Conservation (phyloP, 257 asterid genomes). For the Anisodus tanguticus region DNA sequence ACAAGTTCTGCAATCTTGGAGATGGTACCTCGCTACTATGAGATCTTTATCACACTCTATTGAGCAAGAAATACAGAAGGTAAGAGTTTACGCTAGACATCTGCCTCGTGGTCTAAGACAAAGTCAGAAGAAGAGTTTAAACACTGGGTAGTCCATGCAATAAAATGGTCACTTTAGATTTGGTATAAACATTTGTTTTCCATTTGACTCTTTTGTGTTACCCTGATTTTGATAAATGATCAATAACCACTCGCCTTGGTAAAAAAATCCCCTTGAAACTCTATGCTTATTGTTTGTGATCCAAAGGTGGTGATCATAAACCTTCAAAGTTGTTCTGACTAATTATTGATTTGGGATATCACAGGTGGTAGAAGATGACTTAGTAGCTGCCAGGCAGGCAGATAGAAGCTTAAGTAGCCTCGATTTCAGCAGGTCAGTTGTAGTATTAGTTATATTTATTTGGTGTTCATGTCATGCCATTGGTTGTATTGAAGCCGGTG, state of each 20-base stretch:
- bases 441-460: not conserved
- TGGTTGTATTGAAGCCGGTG: slow-evolving; percentile 22
- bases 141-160: not conserved
- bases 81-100: slow-evolving; percentile 26
- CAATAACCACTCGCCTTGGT: not conserved
- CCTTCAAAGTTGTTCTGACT: not conserved
- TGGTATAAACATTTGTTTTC: not conserved
- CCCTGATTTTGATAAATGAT: not conserved
- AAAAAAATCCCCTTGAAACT: not conserved
- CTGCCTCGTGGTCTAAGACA: not conserved
- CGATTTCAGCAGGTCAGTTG: slow-evolving; percentile 80
- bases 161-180: not conserved
- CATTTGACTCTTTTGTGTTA: not conserved
- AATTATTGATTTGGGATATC: slow-evolving; percentile 4
- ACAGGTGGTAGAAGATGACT: slow-evolving; percentile 82
- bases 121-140: not conserved
- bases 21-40: slow-evolving; percentile 91
- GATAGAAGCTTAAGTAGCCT: slow-evolving; percentile 80
- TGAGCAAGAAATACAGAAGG: slow-evolving; percentile 78
- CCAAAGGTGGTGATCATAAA: not conserved
- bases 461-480: not conserved
- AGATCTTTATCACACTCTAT: slow-evolving; percentile 73
- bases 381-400: slow-evolving; percentile 86
- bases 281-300: not conserved
- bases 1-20: slow-evolving; percentile 66